phyloP scores from a whole-genome alignment of 495 filamentous ascomycete species.

The Bathelium albidoporum region DNA sequence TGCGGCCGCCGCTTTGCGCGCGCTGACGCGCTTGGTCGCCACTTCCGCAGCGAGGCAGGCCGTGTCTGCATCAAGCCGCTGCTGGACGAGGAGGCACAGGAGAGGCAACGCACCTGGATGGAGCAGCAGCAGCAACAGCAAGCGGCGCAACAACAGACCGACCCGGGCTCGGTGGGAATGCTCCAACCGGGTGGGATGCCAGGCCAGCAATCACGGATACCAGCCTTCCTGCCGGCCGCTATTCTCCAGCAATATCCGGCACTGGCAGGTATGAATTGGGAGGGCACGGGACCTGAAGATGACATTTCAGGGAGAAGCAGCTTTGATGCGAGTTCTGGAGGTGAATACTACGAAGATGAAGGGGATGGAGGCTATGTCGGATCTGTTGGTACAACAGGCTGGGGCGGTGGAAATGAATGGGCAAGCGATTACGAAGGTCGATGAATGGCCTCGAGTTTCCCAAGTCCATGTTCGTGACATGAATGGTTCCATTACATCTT shows the following conservation, averaged over 20 bases:
- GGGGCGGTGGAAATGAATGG: constrained; percentile 13
- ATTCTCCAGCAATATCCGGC: constrained; percentile 87
- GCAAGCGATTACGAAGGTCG: constrained; percentile 20
- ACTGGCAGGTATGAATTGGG: constrained; percentile 74
- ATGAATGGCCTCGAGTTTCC: constrained; percentile 5
- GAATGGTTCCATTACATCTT: background rate
- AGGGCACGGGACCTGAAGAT: constrained; percentile 41
- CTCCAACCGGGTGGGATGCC: constrained; percentile 12
- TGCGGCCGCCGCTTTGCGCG: constrained; percentile 90
- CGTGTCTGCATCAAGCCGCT: constrained; percentile 93
- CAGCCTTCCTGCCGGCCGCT: constrained; percentile 57
- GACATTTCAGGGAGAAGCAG: constrained; percentile 75
- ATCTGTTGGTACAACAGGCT: background rate
- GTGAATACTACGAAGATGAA: constrained; percentile 46
- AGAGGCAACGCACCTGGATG: constrained; percentile 56
- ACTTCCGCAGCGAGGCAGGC: constrained; percentile 92
- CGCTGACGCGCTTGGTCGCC: constrained; percentile 89
- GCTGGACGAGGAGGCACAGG: constrained; percentile 67
- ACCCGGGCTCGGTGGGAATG: constrained; percentile 7
- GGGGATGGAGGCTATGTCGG: constrained; percentile 5
- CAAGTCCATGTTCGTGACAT: background rate
- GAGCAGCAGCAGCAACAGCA: constrained; percentile 52
- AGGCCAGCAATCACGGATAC: background rate
- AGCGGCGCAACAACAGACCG: constrained; percentile 17
- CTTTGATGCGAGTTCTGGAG: constrained; percentile 71